Evolutionary conservation across 805 yeast genomes (phyloP).

Genomic region (Dipodascus geniculatus): DNA sequence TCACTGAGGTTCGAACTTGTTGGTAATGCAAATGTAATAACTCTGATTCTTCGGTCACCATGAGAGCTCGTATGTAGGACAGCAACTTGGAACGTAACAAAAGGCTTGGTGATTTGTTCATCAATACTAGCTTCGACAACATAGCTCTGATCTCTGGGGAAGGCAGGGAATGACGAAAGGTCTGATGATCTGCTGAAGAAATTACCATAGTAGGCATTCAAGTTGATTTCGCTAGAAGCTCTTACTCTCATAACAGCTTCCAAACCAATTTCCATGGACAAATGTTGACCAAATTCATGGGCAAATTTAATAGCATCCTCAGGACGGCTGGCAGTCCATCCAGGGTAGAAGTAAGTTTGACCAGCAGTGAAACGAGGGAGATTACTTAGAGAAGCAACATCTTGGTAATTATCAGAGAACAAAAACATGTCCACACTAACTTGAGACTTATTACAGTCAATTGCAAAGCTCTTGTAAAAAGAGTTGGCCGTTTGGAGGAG

Average conservation of each 20-base stretch:
- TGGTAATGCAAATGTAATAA: slow-evolving; percentile 79
- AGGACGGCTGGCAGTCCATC: slow-evolving; percentile 71
- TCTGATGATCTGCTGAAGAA: slow-evolving; percentile 94
- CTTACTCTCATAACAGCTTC: slow-evolving; percentile 95
- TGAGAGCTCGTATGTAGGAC: slow-evolving; percentile 75
- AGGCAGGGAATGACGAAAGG: slow-evolving; percentile 89
- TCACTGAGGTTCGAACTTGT: slow-evolving; percentile 68
- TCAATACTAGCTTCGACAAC: slow-evolving; percentile 79
- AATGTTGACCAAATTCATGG: slow-evolving; percentile 75
- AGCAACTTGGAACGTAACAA: slow-evolving; percentile 80
- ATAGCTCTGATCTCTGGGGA: slow-evolving; percentile 94
- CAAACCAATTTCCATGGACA: slow-evolving; percentile 78
- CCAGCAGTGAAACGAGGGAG: slow-evolving; percentile 93
- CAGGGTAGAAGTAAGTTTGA: slow-evolving; percentile 91
- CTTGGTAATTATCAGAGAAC: slow-evolving; percentile 75
- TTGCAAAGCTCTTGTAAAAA: slow-evolving; percentile 90
- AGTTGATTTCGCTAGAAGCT: slow-evolving; percentile 80
- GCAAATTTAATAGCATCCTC: slow-evolving; percentile 82
- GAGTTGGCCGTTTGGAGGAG: slow-evolving; percentile 65
- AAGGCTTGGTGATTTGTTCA: slow-evolving; percentile 70
- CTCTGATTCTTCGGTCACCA: slow-evolving; percentile 93
- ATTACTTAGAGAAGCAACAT: slow-evolving; percentile 84
- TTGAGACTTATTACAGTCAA: slow-evolving; percentile 90
- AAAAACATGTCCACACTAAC: slow-evolving; percentile 87
- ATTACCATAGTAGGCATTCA: slow-evolving; percentile 80